Base-by-base conservation (phyloP, 2,329 filamentous ascomycete species). In the Fonsecaea pedrosoi region DNA sequence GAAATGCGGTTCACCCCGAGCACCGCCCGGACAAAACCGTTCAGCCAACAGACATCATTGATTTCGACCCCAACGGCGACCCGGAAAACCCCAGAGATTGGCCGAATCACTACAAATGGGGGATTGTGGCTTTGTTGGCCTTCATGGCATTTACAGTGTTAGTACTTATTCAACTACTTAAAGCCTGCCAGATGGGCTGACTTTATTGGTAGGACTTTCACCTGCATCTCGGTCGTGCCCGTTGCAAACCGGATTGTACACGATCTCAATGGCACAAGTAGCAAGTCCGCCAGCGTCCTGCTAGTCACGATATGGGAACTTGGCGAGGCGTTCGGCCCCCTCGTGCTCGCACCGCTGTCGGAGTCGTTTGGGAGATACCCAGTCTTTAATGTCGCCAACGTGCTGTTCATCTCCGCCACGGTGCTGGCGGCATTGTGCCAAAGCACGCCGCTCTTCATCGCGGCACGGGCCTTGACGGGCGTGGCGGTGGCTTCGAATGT, bases 171-270 rank as follows among this genome's bases (percentile, higher is more conserved):
- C 37, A 9, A 4, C 12, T 35, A 2, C 42, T 21, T 30, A 12
- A 15, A 42, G 34, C 30, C 21, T 18, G 21, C 10, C 50, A 54
- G 54, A 32, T 25, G 42, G 34, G 40, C 58, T 69, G 13, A 66
- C 54, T 21, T 25, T 12, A 21, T 4, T 32, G 25, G 45, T n/a
- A 86, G 85, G 3, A 86, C 85, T 2, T 86, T 87, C 69, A 87
- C 84, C 6, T 87, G 85, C 75, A 84, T 86, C 64, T 82, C 82
- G 0, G 79, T 86, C 0, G 83, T 87, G 0, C 85, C 85, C 0
- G 78, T 87, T 58, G 84, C 85, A 6, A 78, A 77, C 42, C 78
- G 77, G 55, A 87, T 87, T 69, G 81, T 85, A 25, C 71, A 76
- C 1, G 85, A 87, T 65, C 79, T 73, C 25, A 55, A 62, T 18